Base-by-base conservation (phyloP, 2,329 filamentous ascomycete genomes). In the Magnaporthiopsis incrustans region DNA sequence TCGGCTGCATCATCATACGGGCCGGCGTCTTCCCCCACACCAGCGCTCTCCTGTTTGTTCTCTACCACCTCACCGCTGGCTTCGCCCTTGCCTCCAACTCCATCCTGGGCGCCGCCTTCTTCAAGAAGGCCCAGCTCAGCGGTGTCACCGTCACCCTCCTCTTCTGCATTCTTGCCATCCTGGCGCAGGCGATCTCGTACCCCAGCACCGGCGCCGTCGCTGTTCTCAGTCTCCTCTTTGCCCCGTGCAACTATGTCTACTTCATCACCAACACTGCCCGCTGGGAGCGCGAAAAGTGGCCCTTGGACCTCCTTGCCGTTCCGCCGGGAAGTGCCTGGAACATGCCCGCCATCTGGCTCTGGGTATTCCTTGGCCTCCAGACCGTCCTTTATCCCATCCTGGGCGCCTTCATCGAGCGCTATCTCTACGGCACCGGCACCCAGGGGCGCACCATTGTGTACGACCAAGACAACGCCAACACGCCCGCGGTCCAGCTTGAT, bases 241-340 rank as follows among this genome's bases (percentile, higher is more conserved):
- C 91, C 0, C 90, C 93, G 0, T 96, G 93, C 80, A 93, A 92
- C 70, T 97, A 92, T 71, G 89, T 94, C 18, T 92, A 88, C 73
- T 95, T 94, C 72, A 82, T 87, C 63, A 86, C 90, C 25, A 84
- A 88, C 67, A 83, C 93, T 74, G 90, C 92, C 15, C 86, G 90
- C 57, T 97, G 86, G 73, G 90, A 97, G 75, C 80, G 81, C 66
- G 72, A 87, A 64, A 78, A 85, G 25, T 70, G 79, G 57, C 77
- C 84, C 0, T 83, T 88, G 0, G 84, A 90, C 67, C 77, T 97
- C 3, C 71, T 83, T 5, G 74, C 85, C 57, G 77, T 77, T 1
- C 85, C 90, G 0, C 90, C 91, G 0, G 72, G 81, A 0, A 88
- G 85, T 69, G 82, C 85, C 0, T 96, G 89, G 82, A 75, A 81